Evolutionary conservation across 1,284 basidiomycete species (phyloP), one percentile per base, ranked within the genome.

Genomic region (Erythrobasidium hasegawianum): DNA sequence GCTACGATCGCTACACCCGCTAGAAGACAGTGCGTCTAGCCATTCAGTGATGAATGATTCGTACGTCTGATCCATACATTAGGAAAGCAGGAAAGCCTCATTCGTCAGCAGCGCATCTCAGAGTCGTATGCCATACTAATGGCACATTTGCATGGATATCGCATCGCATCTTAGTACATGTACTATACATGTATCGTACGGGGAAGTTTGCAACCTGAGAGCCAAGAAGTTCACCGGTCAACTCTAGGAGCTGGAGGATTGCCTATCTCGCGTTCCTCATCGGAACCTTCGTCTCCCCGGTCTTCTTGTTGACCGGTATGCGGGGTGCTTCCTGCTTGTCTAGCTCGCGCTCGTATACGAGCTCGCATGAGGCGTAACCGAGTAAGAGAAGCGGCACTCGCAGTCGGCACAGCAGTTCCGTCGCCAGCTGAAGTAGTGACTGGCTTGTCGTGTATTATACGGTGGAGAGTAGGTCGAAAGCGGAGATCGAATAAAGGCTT

Each of bases 251-350:
- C 4, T 5, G 43, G 43, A n/a, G 43, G 7, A 47, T n/a, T 47
- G 43, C 62, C 62, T 14, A 58, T 41, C 40, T 65, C 62, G n/a
- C 62, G 41, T 24, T 65, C 62, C 38, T 65, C 62, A 26, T 65
- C 62, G 16, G 62, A 65, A 39, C 11, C 29, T 1, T 33, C 29
- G 24, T 65, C 62, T 41, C 57, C 14, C 2, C 55, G 24, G 5
- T 27, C 55, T n/a, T 27, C 22, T 1, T 49, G 24, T 13, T 13
- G 7, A 11, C 40, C 47, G 11, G 33, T 40, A n/a, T 20, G 20
- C 33, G 22, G 29, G 27, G 18, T 40, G 16, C 57, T 50, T 10
- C 56, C 55, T 43, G 50, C 11, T 22, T 49, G 22, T 29, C 62
- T 49, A 16, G 40, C 20, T 20, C 62, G 20, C 10, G 45, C 40